A percentile compares a stretch with the other conserved stretches of the same genome.
phyloP scores from a whole-genome alignment of 2,329 filamentous ascomycete species.

The Calonectria henricotiae region DNA sequence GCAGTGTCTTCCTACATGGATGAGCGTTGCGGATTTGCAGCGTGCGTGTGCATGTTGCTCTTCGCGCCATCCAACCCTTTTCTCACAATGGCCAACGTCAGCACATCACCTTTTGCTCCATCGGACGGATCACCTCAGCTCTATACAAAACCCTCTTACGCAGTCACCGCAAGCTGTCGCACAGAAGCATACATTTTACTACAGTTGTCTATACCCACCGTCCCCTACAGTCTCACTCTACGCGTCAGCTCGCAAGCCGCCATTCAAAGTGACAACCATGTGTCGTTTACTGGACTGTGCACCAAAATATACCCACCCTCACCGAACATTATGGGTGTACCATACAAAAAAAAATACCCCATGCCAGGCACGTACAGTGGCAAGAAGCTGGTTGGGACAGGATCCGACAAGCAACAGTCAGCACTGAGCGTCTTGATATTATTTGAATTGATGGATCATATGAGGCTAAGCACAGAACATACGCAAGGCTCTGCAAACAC shows the following conservation, averaged over 20 bases:
- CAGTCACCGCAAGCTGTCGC: background rate
- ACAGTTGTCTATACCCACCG: background rate
- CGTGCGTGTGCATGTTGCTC: background rate
- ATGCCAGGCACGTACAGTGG: too few species aligned
- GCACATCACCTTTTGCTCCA: background rate
- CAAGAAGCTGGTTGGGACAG: too few species aligned
- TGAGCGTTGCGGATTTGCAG: too few species aligned
- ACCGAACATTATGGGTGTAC: too few species aligned
- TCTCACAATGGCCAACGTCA: conserved; percentile 15
- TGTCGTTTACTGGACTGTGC: background rate
- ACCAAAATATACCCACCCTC: background rate
- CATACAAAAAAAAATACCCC: too few species aligned
- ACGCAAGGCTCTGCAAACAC: too few species aligned
- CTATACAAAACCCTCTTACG: background rate
- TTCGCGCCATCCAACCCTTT: background rate
- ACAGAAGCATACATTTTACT: too few species aligned
- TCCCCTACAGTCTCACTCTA: conserved; percentile 6
- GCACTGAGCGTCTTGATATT: too few species aligned
- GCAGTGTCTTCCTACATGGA: too few species aligned
- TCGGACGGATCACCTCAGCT: background rate
- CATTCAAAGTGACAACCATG: background rate
- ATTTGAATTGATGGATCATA: too few species aligned
- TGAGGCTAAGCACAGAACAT: too few species aligned
- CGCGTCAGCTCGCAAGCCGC: conserved; percentile 3
- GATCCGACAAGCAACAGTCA: too few species aligned